Conservation (phyloP, 768 basidiomycete genomes). For the Hericium erinaceus region DNA sequence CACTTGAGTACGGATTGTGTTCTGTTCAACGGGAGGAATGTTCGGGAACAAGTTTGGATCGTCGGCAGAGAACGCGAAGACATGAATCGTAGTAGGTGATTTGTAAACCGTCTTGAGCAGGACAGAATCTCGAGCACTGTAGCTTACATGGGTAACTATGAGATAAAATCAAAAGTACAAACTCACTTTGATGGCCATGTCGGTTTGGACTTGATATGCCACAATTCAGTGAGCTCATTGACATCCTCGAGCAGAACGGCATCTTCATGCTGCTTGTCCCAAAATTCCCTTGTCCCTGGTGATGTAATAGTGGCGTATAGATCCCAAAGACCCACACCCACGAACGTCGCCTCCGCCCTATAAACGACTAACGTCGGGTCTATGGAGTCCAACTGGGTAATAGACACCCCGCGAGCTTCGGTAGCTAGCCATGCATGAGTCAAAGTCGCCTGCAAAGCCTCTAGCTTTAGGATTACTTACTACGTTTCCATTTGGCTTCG, state of each 20-base stretch:
- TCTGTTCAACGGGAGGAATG: conserved; percentile 57
- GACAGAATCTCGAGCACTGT: conserved; percentile 82
- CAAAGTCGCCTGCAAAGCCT: conserved; percentile 1
- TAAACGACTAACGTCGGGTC: conserved; percentile 96
- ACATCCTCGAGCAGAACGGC: conserved; percentile 82
- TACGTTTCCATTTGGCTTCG: conserved; percentile 92
- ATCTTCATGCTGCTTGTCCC: conserved; percentile 90
- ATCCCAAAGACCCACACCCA: conserved; percentile 94
- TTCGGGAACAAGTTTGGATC: conserved; percentile 80
- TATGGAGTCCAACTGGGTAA: conserved; percentile 93
- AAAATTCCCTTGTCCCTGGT: conserved; percentile 70
- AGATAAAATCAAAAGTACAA: conserved; percentile 13
- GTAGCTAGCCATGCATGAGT: conserved; percentile 37
- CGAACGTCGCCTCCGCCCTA: conserved; percentile 93
- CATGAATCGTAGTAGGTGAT: conserved; percentile 87
- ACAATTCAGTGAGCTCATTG: conserved; percentile 83
- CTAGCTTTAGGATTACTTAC: conserved; percentile 32
- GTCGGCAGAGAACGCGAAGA: conserved; percentile 92
- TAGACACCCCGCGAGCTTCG: conserved; percentile 83
- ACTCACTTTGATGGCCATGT: conserved; percentile 89
- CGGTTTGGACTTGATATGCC: conserved; percentile 87
- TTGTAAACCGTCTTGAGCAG: conserved; percentile 95
- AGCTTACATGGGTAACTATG: not conserved
- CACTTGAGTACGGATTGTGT: conserved; percentile 87
- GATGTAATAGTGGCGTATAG: conserved; percentile 81